Conservation (phyloP, 495 filamentous ascomycete genomes). For the Neurospora discreta region DNA sequence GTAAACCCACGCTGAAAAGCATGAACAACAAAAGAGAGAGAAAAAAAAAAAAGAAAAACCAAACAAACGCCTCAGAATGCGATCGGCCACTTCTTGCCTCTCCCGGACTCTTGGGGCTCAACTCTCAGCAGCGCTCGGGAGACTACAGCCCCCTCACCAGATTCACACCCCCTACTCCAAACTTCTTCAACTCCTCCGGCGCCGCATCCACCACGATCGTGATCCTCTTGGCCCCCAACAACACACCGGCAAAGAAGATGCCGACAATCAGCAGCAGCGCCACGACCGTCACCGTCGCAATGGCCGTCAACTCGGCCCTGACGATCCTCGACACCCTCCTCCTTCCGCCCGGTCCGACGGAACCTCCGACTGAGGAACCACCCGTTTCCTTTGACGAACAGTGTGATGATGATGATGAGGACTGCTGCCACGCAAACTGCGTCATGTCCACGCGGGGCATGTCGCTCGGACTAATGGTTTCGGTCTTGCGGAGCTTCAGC, state of each 20-base stretch:
- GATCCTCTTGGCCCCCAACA: constrained; percentile 3
- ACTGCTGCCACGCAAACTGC: neutral
- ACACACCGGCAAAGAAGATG: neutral
- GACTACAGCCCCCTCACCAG: neutral
- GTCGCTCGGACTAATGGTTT: neutral
- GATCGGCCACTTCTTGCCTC: neutral
- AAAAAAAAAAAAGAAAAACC: neutral
- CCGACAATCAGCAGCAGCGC: neutral
- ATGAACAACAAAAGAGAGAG: neutral
- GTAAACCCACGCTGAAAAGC: neutral
- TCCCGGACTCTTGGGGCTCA: no score
- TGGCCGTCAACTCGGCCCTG: neutral
- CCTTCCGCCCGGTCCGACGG: neutral
- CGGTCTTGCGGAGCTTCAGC: neutral
- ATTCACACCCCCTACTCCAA: neutral
- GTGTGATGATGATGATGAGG: neutral
- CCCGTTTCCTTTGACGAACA: neutral
- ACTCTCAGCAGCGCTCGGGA: no score
- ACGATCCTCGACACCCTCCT: neutral
- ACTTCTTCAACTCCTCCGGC: neutral
- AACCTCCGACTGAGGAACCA: no score
- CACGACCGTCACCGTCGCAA: neutral
- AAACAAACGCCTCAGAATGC: neutral
- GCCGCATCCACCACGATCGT: neutral
- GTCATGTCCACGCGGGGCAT: neutral